Percentiles rank a stretch among this genome's conserved stretches.
Evolutionary conservation across 1,284 basidiomycete genomes (phyloP).

Genomic region (Neolentinus lepideus): DNA sequence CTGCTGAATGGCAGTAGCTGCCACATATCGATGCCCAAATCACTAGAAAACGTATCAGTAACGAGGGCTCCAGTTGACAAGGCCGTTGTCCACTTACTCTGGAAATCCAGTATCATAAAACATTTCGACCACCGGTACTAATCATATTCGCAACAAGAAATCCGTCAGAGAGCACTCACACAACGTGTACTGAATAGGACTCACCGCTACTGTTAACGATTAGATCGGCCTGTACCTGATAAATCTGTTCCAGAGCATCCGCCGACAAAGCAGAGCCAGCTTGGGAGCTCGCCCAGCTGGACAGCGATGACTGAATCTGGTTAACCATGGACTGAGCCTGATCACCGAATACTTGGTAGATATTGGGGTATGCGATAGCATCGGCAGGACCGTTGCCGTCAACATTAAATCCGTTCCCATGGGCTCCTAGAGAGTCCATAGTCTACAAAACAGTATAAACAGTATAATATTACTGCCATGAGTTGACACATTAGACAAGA

Average conservation of each 20-base stretch:
- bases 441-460: slow-evolving; percentile 39
- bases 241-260: slow-evolving; percentile 33
- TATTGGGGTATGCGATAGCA: slow-evolving; percentile 37
- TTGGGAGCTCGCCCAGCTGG: slow-evolving; percentile 34
- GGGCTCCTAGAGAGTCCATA: slow-evolving; percentile 33
- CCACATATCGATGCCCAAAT: slow-evolving; percentile 43
- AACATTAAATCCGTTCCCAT: slow-evolving; percentile 22
- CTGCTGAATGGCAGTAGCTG: slow-evolving; percentile 47
- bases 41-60: slow-evolving; percentile 17
- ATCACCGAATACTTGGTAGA: slow-evolving; percentile 36
- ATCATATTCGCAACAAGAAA: not conserved
- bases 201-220: slow-evolving; percentile 38
- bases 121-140: slow-evolving; percentile 37
- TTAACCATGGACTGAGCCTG: slow-evolving; percentile 23
- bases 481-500: slow-evolving; percentile 29
- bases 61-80: not conserved
- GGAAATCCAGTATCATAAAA: slow-evolving; percentile 21
- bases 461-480: slow-evolving; percentile 30
- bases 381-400: slow-evolving; percentile 33
- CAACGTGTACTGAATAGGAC: slow-evolving; percentile 7
- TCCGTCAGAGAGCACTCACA: not conserved
- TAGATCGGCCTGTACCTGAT: slow-evolving; percentile 31
- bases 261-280: slow-evolving; percentile 28
- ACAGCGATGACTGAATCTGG: slow-evolving; percentile 25
- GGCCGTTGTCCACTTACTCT: not conserved